Conservation (phyloP, 2,329 filamentous ascomycete genomes). For the Clonostachys sp. region DNA sequence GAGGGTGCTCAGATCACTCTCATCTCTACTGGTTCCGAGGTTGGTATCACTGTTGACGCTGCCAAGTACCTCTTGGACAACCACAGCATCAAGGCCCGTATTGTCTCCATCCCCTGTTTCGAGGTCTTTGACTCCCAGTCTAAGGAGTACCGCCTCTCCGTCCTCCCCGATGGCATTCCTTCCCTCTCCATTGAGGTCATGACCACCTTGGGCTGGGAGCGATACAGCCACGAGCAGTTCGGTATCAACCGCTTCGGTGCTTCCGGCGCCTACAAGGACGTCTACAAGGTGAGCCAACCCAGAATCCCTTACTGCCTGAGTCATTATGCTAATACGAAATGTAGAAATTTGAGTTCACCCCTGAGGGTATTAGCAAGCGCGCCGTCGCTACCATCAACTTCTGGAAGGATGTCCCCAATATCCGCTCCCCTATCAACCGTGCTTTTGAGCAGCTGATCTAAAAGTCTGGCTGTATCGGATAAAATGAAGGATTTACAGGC, state of each 20-base stretch:
- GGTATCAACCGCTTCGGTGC: slow-evolving; percentile 99
- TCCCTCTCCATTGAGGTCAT: slow-evolving; percentile 93
- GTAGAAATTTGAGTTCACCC: slow-evolving; percentile 98
- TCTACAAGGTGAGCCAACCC: slow-evolving; percentile 70
- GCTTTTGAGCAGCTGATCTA: slow-evolving; percentile 98
- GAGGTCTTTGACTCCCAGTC: slow-evolving; percentile 92
- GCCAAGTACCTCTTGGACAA: slow-evolving; percentile 88
- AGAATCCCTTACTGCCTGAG: neutral
- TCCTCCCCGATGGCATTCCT: slow-evolving; percentile 91
- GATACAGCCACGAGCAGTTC: slow-evolving; percentile 99
- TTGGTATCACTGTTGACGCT: slow-evolving; percentile 87
- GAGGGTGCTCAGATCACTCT: slow-evolving; percentile 83
- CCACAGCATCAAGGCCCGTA: slow-evolving; percentile 79
- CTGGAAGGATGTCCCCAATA: slow-evolving; percentile 89
- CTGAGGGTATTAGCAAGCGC: slow-evolving; percentile 94
- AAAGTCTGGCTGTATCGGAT: slow-evolving; percentile 10
- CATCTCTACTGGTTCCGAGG: slow-evolving; percentile 93
- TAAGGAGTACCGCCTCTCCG: slow-evolving; percentile 92
- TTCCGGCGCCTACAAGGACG: slow-evolving; percentile 93
- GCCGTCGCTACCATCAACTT: slow-evolving; percentile 89
- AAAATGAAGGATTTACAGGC: no score
- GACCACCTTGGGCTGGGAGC: slow-evolving; percentile 97
- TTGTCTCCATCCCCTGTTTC: slow-evolving; percentile 94
- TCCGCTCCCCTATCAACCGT: slow-evolving; percentile 93
- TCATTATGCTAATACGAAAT: slow-evolving; percentile 27